These are phyloP conservation scores for Benincasa hispida DNA, from an alignment of 306 rosid species.

Conservation along the genomic window DNA sequence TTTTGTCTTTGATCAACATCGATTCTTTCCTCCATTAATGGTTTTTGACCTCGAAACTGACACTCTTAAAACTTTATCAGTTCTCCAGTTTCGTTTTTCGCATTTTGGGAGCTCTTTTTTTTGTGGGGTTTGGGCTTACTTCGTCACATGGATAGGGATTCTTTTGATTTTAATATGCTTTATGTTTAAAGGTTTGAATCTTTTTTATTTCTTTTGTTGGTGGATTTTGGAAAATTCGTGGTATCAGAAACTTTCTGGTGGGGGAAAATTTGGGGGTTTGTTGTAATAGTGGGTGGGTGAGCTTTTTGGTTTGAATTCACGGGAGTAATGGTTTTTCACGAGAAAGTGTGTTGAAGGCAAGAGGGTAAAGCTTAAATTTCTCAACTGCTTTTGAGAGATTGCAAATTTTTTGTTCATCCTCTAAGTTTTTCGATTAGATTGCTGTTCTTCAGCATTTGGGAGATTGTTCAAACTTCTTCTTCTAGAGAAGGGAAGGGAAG, in stretches of 20 bases:
- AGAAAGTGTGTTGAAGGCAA: constrained; percentile 10
- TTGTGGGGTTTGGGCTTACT: background rate
- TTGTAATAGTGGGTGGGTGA: constrained; percentile 22
- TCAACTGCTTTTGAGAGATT: constrained; percentile 20
- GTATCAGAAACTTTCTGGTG: background rate
- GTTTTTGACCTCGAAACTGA: constrained; percentile 10
- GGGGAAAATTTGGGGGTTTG: background rate
- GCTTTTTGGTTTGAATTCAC: constrained; percentile 31
- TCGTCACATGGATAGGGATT: constrained; percentile 5
- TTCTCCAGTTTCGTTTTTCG: constrained; percentile 3
- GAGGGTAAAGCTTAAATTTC: constrained; percentile 18
- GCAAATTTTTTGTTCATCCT: constrained; percentile 1
- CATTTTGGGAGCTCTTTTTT: background rate
- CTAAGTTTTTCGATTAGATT: constrained; percentile 9
- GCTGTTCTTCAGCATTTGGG: constrained; percentile 6
- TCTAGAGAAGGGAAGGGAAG: constrained; percentile 1
- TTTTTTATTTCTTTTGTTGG: background rate
- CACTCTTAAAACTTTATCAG: constrained; percentile 7
- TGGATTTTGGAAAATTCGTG: constrained; percentile 3
- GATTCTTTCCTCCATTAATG: constrained; percentile 11
- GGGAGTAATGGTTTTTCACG: constrained; percentile 31
- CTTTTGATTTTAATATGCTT: background rate
- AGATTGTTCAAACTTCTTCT: constrained; percentile 7
- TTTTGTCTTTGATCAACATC: background rate
- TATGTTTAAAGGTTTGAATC: background rate